A percentile compares a stretch with the other conserved stretches of the same genome.
Evolutionary conservation across 2,329 filamentous ascomycete genomes (phyloP).

Genomic region (Ophiocordyceps camponoti-rufipedis): DNA sequence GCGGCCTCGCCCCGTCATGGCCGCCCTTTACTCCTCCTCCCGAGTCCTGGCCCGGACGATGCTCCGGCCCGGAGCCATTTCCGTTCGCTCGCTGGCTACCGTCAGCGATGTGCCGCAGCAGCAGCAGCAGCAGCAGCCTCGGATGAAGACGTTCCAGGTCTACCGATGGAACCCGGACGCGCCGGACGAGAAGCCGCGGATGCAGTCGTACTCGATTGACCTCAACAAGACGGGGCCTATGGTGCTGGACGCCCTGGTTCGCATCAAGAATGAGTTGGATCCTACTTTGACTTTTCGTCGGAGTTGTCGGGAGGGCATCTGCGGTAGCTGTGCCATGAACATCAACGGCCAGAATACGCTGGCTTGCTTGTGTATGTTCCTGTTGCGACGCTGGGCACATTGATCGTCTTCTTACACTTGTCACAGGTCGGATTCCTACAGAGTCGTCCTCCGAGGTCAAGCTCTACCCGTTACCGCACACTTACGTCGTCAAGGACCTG

Average conservation of each 20-base stretch:
- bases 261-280: slow-evolving; percentile 98
- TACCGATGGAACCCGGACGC: slow-evolving; percentile 97
- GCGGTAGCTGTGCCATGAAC: slow-evolving; percentile 98
- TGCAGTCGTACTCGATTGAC: slow-evolving; percentile 91
- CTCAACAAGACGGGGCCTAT: slow-evolving; percentile 98
- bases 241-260: slow-evolving; percentile 89
- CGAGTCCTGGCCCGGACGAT: slow-evolving; percentile 28
- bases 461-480: slow-evolving; percentile 96
- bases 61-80: slow-evolving; percentile 21
- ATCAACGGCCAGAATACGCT: slow-evolving; percentile 97
- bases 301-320: slow-evolving; percentile 96
- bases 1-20: slow-evolving; percentile 20
- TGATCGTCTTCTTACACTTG: slow-evolving; percentile 9
- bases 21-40: slow-evolving; percentile 38
- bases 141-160: slow-evolving; percentile 90
- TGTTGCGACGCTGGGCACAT: neutral
- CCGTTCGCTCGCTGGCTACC: slow-evolving; percentile 35
- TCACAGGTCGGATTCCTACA: slow-evolving; percentile 73
- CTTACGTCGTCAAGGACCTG: slow-evolving; percentile 97
- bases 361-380: slow-evolving; percentile 77
- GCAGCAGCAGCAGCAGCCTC: slow-evolving; percentile 36
- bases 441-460: slow-evolving; percentile 68
- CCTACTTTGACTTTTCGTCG: slow-evolving; percentile 90
- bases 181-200: slow-evolving; percentile 79
- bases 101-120: slow-evolving; percentile 37